These are phyloP conservation scores for Monosporozyma yasuniensis DNA, from an alignment of 805 yeast genomes.

Conservation along the genomic window DNA sequence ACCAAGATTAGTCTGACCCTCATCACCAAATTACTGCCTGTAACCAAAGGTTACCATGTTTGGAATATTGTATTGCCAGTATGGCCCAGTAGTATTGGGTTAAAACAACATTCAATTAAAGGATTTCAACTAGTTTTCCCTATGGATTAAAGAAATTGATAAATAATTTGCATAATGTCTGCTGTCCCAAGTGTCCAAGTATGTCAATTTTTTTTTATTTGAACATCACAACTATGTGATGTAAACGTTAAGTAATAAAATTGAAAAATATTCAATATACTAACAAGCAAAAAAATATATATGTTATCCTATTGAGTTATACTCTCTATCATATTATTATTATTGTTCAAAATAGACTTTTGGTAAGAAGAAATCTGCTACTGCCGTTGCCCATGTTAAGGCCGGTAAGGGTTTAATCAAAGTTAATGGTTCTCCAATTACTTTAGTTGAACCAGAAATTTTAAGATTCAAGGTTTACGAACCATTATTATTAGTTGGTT, in stretches of 20 bases:
- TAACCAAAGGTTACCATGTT: too few relatives aligned
- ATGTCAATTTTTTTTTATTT: conserved; percentile 7
- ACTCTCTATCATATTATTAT: neutral
- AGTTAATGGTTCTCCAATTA: conserved; percentile 99
- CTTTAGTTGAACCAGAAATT: conserved; percentile 98
- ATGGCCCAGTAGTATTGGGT: neutral
- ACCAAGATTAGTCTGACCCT: too few relatives aligned
- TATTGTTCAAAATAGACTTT: conserved; percentile 63
- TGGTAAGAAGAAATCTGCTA: conserved; percentile 99
- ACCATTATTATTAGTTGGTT: conserved; percentile 96
- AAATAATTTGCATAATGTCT: conserved; percentile 40
- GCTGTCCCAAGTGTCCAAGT: conserved; percentile 65
- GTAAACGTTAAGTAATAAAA: too few relatives aligned
- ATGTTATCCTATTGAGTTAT: neutral
- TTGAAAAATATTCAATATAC: neutral
- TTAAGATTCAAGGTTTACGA: conserved; percentile 99
- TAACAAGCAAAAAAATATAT: too few relatives aligned
- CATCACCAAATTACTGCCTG: too few relatives aligned
- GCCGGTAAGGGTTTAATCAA: conserved; percentile 99
- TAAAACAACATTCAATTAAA: neutral
- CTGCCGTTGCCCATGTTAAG: conserved; percentile 99
- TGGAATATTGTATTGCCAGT: too few relatives aligned
- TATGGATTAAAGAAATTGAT: neutral
- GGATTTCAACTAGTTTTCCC: neutral
- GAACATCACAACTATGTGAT: too few relatives aligned